These are phyloP conservation scores for Lindgomyces ingoldianus DNA, from an alignment of 495 filamentous ascomycete genomes.

Conservation along the genomic window DNA sequence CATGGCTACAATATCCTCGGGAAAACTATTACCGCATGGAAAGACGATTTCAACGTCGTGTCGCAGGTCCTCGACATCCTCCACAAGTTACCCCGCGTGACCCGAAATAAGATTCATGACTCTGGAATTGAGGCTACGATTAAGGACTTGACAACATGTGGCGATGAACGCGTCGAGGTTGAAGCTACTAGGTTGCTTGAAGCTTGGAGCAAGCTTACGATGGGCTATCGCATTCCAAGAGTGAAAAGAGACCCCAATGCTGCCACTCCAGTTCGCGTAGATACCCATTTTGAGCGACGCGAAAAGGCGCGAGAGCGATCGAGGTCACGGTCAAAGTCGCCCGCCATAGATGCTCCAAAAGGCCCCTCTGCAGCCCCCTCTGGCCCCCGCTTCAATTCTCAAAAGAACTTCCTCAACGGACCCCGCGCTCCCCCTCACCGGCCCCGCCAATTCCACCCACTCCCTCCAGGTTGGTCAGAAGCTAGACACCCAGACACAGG, in stretches of 20 bases:
- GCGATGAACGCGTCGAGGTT: conserved; percentile 71
- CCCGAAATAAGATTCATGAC: conserved; percentile 94
- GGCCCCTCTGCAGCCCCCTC: conserved; percentile 60
- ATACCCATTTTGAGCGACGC: conserved; percentile 61
- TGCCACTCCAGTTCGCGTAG: conserved; percentile 59
- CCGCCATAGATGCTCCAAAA: conserved; percentile 42
- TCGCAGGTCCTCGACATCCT: conserved; percentile 89
- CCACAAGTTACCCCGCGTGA: conserved; percentile 83
- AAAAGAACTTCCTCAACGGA: conserved; percentile 63
- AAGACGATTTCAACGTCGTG: conserved; percentile 83
- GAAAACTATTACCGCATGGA: conserved; percentile 77
- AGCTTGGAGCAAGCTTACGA: conserved; percentile 84
- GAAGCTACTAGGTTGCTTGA: conserved; percentile 72
- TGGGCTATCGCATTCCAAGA: conserved; percentile 93
- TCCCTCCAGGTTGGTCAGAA: conserved; percentile 81
- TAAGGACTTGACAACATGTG: conserved; percentile 64
- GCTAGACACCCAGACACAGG: conserved; percentile 63
- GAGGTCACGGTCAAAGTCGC: conserved; percentile 55
- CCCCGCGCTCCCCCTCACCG: conserved; percentile 54
- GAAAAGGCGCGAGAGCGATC: conserved; percentile 49
- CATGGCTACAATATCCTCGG: conserved; percentile 96
- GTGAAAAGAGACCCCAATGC: conserved; percentile 64
- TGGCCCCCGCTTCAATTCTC: conserved; percentile 62
- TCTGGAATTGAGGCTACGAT: conserved; percentile 92
- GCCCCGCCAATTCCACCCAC: conserved; percentile 56